phyloP scores from a whole-genome alignment of 2,329 filamentous ascomycete species.

The Pseudogymnoascus sp. region DNA sequence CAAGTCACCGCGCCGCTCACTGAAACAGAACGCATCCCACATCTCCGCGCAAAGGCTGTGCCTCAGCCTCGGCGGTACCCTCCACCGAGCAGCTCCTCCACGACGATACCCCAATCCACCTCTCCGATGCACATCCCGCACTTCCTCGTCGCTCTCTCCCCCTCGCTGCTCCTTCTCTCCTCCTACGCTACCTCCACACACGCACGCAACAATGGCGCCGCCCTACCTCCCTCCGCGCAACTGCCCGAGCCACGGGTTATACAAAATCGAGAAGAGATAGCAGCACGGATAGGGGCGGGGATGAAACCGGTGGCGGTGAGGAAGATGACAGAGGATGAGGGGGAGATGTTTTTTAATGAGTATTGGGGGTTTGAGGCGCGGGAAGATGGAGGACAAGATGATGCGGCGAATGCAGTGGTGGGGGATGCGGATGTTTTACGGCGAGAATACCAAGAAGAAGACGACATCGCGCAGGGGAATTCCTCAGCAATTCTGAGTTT shows the following conservation, averaged over 20 bases:
- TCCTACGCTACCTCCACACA: conserved; percentile 30
- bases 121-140: conserved; percentile 33
- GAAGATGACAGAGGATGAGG: conserved; percentile 63
- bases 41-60: neutral
- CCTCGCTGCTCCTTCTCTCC: conserved; percentile 37
- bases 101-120: neutral
- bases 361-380: conserved; percentile 39
- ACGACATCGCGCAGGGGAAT: conserved; percentile 18
- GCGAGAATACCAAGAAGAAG: conserved; percentile 18
- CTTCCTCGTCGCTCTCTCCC: conserved; percentile 32
- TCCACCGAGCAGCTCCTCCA: neutral
- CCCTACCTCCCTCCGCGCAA: conserved; percentile 36
- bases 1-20: too few relatives aligned
- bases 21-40: neutral
- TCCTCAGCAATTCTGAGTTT: conserved; percentile 26
- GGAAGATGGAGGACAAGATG: neutral
- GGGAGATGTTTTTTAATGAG: conserved; percentile 65
- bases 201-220: conserved; percentile 29
- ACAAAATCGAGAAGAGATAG: conserved; percentile 31
- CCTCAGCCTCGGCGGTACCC: neutral
- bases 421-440: conserved; percentile 6
- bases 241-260: conserved; percentile 32
- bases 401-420: too few relatives aligned
- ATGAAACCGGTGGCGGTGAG: conserved; percentile 51
- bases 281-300: conserved; percentile 30